Evolutionary conservation across 108 stramenopile genomes (phyloP), one percentile per base, ranked within the genome.

Genomic region (Skeletonema grethae): DNA sequence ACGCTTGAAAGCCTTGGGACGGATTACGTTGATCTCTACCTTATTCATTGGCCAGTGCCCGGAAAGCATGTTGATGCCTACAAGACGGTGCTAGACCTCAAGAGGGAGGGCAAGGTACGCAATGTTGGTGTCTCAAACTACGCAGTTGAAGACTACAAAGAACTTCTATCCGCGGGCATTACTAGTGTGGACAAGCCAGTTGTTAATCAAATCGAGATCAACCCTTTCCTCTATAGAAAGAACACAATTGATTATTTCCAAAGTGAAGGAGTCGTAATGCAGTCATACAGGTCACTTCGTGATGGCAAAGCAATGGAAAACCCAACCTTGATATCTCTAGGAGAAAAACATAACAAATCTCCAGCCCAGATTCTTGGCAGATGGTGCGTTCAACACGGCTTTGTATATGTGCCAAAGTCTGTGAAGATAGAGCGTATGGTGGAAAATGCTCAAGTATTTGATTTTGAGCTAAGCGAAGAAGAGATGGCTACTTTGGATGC

Each of bases 31-130:
- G 97, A 98, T 83, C 72, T 98, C 46, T 91, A 90, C 69, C 82
- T 94, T 15, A 82, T 98, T 38, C 97, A 98, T 79, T 98, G 97
- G 97, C 94, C 96, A 22, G 96, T 97, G 25, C 94, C 94, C 5
- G 86, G 82, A 28, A 87, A 94, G 50, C 93, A 94, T 70, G 92
- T 97, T 10, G 84, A 79, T 35, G 96, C 94, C 4, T 95, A 94
- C 84, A 88, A 91, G 63, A 87, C 79, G 13, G 63, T 97, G 29
- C 78, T 88, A 58, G 56, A 77, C 18, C 58, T 89, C 3, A 48
- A 79, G n/a, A 45, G 73, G 10, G 85, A 87, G 64, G 96, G 96
- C 22, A 86, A 90, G 66, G 82, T 95, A 25, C 77, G 71, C 16
- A 90, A 87, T 63, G 72, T 89, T 57, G 93, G 93, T 0, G 77